Evolutionary conservation across 2,329 filamentous ascomycete genomes (phyloP), one percentile per base, ranked within the genome.

Genomic region (Chrysosphaeria jannelii): DNA sequence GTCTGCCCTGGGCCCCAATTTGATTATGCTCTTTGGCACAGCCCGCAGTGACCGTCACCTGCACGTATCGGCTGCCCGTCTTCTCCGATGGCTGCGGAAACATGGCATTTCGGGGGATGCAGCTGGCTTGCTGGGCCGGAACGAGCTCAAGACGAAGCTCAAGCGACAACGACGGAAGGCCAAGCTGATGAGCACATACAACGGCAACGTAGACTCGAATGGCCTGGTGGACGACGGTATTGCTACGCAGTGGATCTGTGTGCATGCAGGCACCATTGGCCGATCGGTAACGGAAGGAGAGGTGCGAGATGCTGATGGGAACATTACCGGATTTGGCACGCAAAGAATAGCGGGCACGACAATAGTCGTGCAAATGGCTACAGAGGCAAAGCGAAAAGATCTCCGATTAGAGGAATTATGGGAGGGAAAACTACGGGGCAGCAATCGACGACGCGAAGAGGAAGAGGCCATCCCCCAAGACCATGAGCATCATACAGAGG

Each of bases 241-340:
- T 24, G 67, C 70, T 8, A 91, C 81, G 1, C 79, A 78, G 7
- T 97, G 85, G 85, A 70, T 97, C 11, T 97, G 85, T 43, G 72
- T 93, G 29, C 88, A 90, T 39, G 57, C 85, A 7, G 75, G 74
- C 4, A 59, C 58, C 10, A 53, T 76, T 1, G 59, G 68, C 20
- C 48, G 53, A n/a, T 5, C 20, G 2, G 35, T 39, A 10, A 36
- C 39, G 6, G 51, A 59, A 29, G 38, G 44, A 9, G 39, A 44
- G 8, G 42, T 48, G 13, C 38, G 53, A 18, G 48, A 53, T 11
- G 45, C 48, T 10, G 43, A 46, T 8, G 52, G 61, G 9, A 51
- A 57, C 6, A 62, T 79, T 27, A 65, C 76, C 16, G 81, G 81
- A 0, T 91, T 91, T 36, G 74, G 76, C 2, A 39, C 48, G 1